These are phyloP conservation scores for Trichoderma lentiforme DNA, from an alignment of 2,329 filamentous ascomycete species.

Conservation along the genomic window DNA sequence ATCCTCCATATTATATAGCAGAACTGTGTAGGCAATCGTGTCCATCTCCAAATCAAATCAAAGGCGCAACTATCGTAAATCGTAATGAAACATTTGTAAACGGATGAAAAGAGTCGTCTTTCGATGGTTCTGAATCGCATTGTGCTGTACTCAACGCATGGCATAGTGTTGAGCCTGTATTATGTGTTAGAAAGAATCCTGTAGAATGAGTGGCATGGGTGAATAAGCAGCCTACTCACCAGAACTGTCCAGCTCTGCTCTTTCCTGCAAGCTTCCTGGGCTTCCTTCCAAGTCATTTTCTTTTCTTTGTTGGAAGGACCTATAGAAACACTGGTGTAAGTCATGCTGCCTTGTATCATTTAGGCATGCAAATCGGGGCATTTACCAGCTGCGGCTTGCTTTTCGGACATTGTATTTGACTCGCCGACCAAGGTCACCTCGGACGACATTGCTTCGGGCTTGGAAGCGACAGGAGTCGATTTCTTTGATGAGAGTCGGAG, in stretches of 20 bases:
- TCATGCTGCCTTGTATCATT: neutral
- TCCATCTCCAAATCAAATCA: neutral
- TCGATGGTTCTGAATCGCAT: too few relatives aligned
- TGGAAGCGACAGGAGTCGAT: neutral
- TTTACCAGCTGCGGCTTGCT: neutral
- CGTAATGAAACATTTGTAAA: neutral
- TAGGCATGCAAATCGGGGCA: fast-evolving
- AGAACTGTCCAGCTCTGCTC: constrained; percentile 5
- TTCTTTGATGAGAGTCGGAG: constrained; percentile 2
- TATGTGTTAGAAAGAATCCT: neutral
- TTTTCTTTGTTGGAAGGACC: neutral
- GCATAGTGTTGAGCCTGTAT: neutral
- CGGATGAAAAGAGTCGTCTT: neutral
- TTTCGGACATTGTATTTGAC: neutral
- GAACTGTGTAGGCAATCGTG: neutral
- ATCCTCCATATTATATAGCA: neutral
- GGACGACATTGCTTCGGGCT: constrained; percentile 7
- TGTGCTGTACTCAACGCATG: neutral
- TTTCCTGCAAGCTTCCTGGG: neutral
- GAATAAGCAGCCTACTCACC: neutral
- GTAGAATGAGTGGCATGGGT: neutral
- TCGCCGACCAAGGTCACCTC: constrained; percentile 5
- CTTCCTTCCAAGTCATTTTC: constrained; percentile 17
- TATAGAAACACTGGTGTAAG: neutral
- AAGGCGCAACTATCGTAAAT: neutral